Conservation (phyloP, 2,329 filamentous ascomycete species). For the Pyrenochaeta sp. region DNA sequence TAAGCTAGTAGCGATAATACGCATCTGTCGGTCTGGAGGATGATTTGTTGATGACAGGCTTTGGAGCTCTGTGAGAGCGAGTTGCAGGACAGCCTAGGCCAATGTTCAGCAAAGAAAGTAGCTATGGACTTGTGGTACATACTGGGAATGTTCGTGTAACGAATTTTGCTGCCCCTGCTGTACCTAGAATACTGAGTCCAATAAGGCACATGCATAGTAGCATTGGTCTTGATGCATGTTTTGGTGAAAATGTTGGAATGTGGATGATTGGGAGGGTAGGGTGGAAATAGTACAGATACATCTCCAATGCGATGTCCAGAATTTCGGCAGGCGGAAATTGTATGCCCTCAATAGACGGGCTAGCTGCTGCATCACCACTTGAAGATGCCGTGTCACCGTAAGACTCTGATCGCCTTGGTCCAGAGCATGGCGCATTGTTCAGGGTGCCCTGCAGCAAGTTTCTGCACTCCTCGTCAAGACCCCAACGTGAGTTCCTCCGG, state of each 20-base stretch:
- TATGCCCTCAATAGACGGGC: constrained; percentile 39
- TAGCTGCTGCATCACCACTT: constrained; percentile 37
- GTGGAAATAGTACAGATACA: constrained; percentile 64
- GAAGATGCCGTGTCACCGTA: constrained; percentile 43
- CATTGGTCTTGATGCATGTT: constrained; percentile 56
- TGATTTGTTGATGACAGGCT: constrained; percentile 52
- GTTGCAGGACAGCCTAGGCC: constrained; percentile 46
- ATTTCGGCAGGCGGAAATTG: constrained; percentile 61
- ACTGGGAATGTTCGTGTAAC: constrained; percentile 57
- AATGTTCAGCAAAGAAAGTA: background rate
- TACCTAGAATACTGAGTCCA: constrained; percentile 61
- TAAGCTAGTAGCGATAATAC: constrained; percentile 58
- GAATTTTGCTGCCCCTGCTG: constrained; percentile 61
- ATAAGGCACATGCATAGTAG: constrained; percentile 64
- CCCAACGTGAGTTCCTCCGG: constrained; percentile 47
- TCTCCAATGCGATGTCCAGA: constrained; percentile 62
- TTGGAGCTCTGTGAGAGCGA: constrained; percentile 54
- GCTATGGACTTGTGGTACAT: constrained; percentile 5
- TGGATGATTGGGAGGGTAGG: constrained; percentile 63
- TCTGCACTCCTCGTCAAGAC: constrained; percentile 48
- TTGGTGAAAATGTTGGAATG: constrained; percentile 61
- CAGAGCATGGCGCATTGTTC: constrained; percentile 33
- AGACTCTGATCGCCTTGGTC: constrained; percentile 32
- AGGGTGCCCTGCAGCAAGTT: constrained; percentile 49
- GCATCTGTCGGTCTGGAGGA: constrained; percentile 53